Evolutionary conservation across 345 rosid genomes (phyloP), one percentile per base, ranked within the genome.

Genomic region (Cardamine chenopodiifolia): DNA sequence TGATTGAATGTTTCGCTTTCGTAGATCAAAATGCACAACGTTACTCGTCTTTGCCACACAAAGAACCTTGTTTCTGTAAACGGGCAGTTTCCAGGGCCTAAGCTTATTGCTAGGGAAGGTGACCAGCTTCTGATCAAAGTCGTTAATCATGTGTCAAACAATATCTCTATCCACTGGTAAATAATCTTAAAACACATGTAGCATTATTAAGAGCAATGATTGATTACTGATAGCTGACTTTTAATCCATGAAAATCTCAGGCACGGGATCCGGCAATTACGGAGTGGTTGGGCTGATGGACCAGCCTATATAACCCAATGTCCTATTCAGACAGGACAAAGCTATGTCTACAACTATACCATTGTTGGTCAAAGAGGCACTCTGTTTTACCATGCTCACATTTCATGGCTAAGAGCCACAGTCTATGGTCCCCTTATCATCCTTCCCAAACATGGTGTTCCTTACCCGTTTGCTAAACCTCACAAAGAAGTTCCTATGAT

Each of bases 281-380:
- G 57, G 54, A 85, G 82, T 34, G 96, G 93, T 57, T 90, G 96
- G 96, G 91, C 97, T 19, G 93, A 93, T 71, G 96, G 96, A 47
- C 96, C 97, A 35, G 66, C 89, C 4, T 89, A 88, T 58, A 79
- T 89, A 57, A 88, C 96, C 34, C 91, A 90, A 37, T 90, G 95
- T 57, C 97, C 93, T 0, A 87, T 90, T 72, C 97, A 87, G 71
- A 85, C 87, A 9, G 85, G 85, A 56, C 85, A 82, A 58, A 83
- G 77, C 59, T 93, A 85, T 73, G 83, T 85, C 3, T 89, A 87
- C 81, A 90, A 85, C 81, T 89, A 87, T 83, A 89, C 93, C 14
- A 73, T 87, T 44, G 73, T 75, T 19, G 96, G 91, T 13, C 93
- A 93, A 76, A 82, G 93, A 71, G 97, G 97, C 74, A 86, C 98